These are phyloP conservation scores for Datisca glomerata DNA, from an alignment of 306 rosid genomes.

Conservation along the genomic window DNA sequence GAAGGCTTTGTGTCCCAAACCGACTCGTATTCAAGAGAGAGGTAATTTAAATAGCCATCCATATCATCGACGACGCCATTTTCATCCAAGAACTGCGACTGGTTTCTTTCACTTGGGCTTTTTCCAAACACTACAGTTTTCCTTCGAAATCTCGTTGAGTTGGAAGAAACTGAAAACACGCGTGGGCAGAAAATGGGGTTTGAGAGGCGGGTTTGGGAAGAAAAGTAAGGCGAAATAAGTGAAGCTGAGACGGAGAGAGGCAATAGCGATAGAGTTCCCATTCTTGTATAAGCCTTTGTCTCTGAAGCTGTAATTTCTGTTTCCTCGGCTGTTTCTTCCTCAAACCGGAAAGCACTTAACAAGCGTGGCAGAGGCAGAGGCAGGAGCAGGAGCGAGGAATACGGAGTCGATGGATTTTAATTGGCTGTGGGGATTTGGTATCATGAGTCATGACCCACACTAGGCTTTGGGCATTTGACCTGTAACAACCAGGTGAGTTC, in stretches of 20 bases:
- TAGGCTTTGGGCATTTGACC: too few species aligned
- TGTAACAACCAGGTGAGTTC: too few species aligned
- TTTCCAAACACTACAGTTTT: constrained; percentile 18
- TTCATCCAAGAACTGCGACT: constrained; percentile 52
- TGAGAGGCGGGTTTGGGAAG: constrained; percentile 17
- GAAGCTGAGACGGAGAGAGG: constrained; percentile 17
- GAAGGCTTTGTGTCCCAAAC: constrained; percentile 98
- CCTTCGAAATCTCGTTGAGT: constrained; percentile 5
- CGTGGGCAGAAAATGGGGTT: constrained; percentile 9
- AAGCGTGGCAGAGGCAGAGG: too few species aligned
- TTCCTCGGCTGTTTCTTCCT: too few species aligned
- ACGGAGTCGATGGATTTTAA: too few species aligned
- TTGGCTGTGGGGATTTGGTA: too few species aligned
- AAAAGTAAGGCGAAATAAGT: constrained; percentile 5
- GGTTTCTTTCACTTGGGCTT: constrained; percentile 25
- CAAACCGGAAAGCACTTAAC: too few species aligned
- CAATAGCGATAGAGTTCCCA: constrained; percentile 31
- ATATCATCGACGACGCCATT: constrained; percentile 54
- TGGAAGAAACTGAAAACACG: constrained; percentile 13
- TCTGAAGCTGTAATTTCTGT: too few species aligned
- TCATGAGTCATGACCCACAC: too few species aligned
- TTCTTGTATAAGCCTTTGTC: too few species aligned
- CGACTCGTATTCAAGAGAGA: constrained; percentile 82
- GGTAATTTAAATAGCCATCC: constrained; percentile 78
- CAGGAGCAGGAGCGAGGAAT: too few species aligned